Percentiles rank a stretch among this genome's conserved stretches.
Evolutionary conservation across 108 stramenopile genomes (phyloP).

Genomic region (Bacterosira constricta): DNA sequence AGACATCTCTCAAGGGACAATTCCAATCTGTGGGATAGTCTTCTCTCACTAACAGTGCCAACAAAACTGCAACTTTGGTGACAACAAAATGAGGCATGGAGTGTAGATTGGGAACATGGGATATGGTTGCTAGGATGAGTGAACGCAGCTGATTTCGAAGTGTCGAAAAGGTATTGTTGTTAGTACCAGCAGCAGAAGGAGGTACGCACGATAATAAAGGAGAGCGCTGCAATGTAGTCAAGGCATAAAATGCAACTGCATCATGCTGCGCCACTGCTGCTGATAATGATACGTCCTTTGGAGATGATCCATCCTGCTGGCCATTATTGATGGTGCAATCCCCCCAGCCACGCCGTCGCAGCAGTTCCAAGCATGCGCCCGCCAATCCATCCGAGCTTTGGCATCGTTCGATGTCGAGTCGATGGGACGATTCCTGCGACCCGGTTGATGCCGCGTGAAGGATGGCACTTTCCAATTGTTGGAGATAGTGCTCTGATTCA

Average conservation of each 20-base stretch:
- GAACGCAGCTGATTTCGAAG: conserved; percentile 30
- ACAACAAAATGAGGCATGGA: conserved; percentile 47
- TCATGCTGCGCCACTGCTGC: not conserved
- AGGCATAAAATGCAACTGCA: conserved; percentile 48
- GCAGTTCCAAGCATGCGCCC: conserved; percentile 11
- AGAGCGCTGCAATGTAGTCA: conserved; percentile 51
- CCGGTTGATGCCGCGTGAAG: conserved; percentile 8
- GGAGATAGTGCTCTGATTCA: not conserved
- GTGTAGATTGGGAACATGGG: conserved; percentile 1
- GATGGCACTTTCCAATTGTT: conserved; percentile 16
- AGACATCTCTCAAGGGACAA: conserved; percentile 53
- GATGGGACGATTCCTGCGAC: conserved; percentile 8
- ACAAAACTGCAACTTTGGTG: conserved; percentile 63
- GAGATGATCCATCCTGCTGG: not conserved
- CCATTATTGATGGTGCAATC: not conserved
- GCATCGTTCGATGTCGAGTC: conserved; percentile 16
- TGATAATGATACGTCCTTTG: not conserved
- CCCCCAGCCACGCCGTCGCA: conserved; percentile 26
- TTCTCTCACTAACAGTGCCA: conserved; percentile 53
- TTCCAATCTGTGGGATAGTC: conserved; percentile 56
- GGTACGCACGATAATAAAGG: not conserved
- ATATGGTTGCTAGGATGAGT: conserved; percentile 18
- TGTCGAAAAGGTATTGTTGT: conserved; percentile 3
- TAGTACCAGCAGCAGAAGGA: not conserved
- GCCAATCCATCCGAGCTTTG: conserved; percentile 4